A percentile compares a stretch with the other conserved stretches of the same genome.
phyloP scores from a whole-genome alignment of 2,329 filamentous ascomycete genomes.

The Macrophomina tecta region DNA sequence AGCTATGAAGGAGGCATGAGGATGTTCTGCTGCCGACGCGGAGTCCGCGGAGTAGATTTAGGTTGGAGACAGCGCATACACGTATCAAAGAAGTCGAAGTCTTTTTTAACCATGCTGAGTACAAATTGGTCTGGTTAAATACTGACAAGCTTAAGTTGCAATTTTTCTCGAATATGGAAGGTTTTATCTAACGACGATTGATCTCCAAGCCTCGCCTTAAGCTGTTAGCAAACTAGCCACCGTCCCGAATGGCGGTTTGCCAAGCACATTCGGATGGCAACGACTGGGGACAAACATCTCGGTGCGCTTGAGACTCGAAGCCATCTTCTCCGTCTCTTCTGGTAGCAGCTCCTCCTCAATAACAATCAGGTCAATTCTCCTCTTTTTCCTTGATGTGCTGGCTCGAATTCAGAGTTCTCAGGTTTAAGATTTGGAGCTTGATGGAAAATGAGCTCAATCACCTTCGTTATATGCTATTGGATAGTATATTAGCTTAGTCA shows the following conservation, averaged over 20 bases:
- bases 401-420: constrained; percentile 34
- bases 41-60: too few relatives aligned
- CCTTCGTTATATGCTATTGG: constrained; percentile 27
- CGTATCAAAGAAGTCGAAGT: too few relatives aligned
- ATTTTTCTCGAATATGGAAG: too few relatives aligned
- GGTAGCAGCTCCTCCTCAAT: constrained; percentile 37
- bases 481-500: too few relatives aligned
- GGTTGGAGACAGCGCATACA: too few relatives aligned
- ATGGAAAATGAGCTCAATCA: constrained; percentile 42
- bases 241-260: constrained; percentile 63
- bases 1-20: too few relatives aligned
- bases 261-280: constrained; percentile 45
- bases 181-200: too few relatives aligned
- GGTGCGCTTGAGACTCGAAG: constrained; percentile 40
- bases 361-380: constrained; percentile 38
- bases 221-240: constrained; percentile 60
- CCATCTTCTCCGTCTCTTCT: constrained; percentile 37
- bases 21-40: too few relatives aligned
- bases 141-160: too few relatives aligned
- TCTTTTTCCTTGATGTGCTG: constrained; percentile 44
- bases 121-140: too few relatives aligned
- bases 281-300: constrained; percentile 42
- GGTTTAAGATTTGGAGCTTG: constrained; percentile 39
- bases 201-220: too few relatives aligned
- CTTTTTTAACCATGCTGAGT: too few relatives aligned